phyloP scores from a whole-genome alignment of 768 basidiomycete genomes.

The Daedalea quercina region DNA sequence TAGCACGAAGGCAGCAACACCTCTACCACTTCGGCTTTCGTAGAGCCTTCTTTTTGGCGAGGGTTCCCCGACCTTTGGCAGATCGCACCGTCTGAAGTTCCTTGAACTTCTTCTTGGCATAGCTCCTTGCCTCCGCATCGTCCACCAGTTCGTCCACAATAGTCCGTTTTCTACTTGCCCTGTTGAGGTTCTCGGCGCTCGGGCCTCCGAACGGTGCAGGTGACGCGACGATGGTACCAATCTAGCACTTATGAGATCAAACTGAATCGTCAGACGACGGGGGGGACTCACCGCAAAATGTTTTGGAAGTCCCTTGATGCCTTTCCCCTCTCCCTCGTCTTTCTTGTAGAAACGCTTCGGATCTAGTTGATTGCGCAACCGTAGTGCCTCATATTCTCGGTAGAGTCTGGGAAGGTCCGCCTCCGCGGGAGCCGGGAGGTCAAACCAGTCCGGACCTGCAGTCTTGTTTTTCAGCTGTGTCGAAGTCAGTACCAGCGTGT shows the following conservation, averaged over 20 bases:
- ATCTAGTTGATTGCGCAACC: conserved; percentile 82
- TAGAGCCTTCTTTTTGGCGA: conserved; percentile 55
- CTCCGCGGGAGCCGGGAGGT: conserved; percentile 76
- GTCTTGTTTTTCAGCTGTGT: conserved; percentile 61
- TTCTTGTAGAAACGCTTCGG: conserved; percentile 89
- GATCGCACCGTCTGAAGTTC: conserved; percentile 65
- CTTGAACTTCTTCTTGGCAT: conserved; percentile 89
- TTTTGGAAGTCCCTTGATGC: conserved; percentile 79
- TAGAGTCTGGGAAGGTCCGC: conserved; percentile 73
- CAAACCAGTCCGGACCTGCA: conserved; percentile 81
- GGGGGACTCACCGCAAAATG: conserved; percentile 70
- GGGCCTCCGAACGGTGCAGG: conserved; percentile 66
- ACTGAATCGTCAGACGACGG: background rate
- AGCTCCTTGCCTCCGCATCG: conserved; percentile 78
- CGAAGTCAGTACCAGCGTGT: background rate
- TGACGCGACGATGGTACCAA: conserved; percentile 72
- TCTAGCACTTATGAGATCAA: conserved; percentile 33
- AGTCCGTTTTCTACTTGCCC: conserved; percentile 68
- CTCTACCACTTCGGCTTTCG: conserved; percentile 63
- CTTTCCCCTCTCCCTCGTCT: conserved; percentile 80
- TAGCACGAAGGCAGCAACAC: background rate
- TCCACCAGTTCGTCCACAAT: conserved; percentile 86
- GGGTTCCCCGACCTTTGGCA: conserved; percentile 63
- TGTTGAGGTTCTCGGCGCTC: conserved; percentile 64
- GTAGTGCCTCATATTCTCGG: conserved; percentile 83